Conservation (phyloP, 2,329 filamentous ascomycete genomes). For the Alternaria solani region DNA sequence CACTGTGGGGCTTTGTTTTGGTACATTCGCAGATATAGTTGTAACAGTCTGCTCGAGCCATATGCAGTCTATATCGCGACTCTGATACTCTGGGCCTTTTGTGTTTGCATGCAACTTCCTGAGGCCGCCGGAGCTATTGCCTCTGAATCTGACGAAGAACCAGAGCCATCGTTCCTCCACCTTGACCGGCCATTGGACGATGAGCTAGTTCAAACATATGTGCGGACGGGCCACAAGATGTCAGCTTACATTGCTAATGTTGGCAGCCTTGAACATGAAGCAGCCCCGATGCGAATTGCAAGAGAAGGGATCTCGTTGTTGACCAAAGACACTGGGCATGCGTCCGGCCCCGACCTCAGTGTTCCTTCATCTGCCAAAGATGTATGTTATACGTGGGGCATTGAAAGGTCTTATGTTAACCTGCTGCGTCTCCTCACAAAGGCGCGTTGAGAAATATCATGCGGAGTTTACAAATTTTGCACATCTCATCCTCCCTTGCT, state of each 20-base stretch:
- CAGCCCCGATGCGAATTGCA: slow-evolving; percentile 15
- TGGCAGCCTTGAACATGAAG: slow-evolving; percentile 56
- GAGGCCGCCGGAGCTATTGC: slow-evolving; percentile 17
- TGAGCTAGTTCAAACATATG: slow-evolving; percentile 60
- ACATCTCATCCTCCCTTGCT: background rate
- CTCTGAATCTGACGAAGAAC: slow-evolving; percentile 10
- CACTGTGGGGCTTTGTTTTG: slow-evolving; percentile 63
- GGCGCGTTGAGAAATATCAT: background rate
- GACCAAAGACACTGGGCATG: background rate
- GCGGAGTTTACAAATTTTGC: background rate
- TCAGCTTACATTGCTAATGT: slow-evolving; percentile 61
- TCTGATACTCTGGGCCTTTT: slow-evolving; percentile 59
- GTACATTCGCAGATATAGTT: slow-evolving; percentile 60
- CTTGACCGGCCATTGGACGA: slow-evolving; percentile 66
- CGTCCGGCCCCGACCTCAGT: background rate
- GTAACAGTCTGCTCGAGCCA: slow-evolving; percentile 59
- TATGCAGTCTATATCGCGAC: slow-evolving; percentile 57
- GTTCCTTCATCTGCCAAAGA: background rate
- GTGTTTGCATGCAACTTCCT: slow-evolving; percentile 30
- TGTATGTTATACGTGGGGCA: slow-evolving; percentile 13
- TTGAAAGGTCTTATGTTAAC: slow-evolving; percentile 3
- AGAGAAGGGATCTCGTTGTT: slow-evolving; percentile 16
- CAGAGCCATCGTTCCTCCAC: slow-evolving; percentile 57
- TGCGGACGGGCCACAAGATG: slow-evolving; percentile 60
- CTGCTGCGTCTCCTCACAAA: background rate